Base-by-base conservation (phyloP, 2,329 filamentous ascomycete species). In the Fusarium poae region DNA sequence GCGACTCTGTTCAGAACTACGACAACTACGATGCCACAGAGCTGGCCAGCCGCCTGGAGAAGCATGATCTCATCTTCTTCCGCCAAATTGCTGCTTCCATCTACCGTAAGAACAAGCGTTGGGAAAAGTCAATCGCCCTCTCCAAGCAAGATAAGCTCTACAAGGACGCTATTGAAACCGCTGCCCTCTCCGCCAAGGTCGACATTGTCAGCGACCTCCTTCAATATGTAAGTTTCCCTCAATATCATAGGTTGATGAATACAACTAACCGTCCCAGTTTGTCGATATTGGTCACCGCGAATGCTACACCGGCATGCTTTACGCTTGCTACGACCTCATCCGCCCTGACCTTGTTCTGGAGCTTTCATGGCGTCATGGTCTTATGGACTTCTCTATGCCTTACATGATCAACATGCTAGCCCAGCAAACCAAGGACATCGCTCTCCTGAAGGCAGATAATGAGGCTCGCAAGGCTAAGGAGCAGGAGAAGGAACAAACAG, bases 231-330 rank as follows among this genome's bases (percentile, higher is more conserved):
- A 91, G 95, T 93, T 65, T 44, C 20, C 34, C 23, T 29, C 44
- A 25, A 27, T 54, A n/a, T 30, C 51, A 46, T 39, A 6, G 35
- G 13, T 15, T 13, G 3, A 18, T 13, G 4, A 6, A 18, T 45
- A 49, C 48, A 72, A 49, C 80, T 85, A 77, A 83, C 65, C 13
- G 37, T 21, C 48, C 3, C 78, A 98, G 95, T 99, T 99, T 75
- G 96, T 99, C 76, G 96, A 99, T 78, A 97, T 99, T 82, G 96
- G 97, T 75, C 97, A 95, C 85, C 94, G 95, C 67, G 96, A 99
- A 81, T 99, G 96, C 87, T 99, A 97, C 79, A 96, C 97, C n/a
- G 97, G 94, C 77, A 99, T 99, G 94, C 88, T 99, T 49, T 99
- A 99, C 78, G 91, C 97, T 53, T 99, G 96, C 86, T 97, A 99